A percentile compares a stretch with the other conserved stretches of the same genome.
phyloP scores from a whole-genome alignment of 2,329 filamentous ascomycete species.

The Fusarium zealandicum region DNA sequence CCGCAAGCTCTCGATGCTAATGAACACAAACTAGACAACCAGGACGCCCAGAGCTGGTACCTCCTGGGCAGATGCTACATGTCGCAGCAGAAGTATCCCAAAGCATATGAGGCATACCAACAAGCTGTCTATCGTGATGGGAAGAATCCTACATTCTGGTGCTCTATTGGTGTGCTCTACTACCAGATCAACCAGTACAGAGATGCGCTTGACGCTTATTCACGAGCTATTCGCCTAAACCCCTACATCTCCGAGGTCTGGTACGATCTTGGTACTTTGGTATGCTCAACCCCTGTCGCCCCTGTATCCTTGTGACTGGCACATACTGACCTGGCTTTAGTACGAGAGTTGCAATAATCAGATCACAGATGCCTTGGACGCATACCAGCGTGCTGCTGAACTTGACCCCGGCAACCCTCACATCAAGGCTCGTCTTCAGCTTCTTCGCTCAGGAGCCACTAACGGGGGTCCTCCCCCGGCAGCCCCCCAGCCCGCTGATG shows the following conservation, averaged over 20 bases:
- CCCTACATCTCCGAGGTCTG: conserved; percentile 99
- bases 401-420: conserved; percentile 92
- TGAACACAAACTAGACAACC: conserved; percentile 71
- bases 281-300: conserved; percentile 56
- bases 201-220: conserved; percentile 96
- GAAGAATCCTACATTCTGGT: conserved; percentile 98
- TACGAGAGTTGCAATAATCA: conserved; percentile 99
- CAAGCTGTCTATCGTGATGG: conserved; percentile 98
- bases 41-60: conserved; percentile 98
- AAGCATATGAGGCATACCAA: conserved; percentile 97
- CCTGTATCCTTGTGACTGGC: not conserved
- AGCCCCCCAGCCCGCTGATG: conserved; percentile 91
- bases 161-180: conserved; percentile 97
- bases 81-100: conserved; percentile 98
- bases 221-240: conserved; percentile 92
- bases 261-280: conserved; percentile 96
- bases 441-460: conserved; percentile 82
- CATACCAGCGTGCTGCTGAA: conserved; percentile 92
- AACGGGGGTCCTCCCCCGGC: conserved; percentile 75
- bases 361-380: conserved; percentile 93
- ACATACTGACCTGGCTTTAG: conserved; percentile 55
- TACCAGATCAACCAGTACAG: conserved; percentile 99
- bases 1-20: conserved; percentile 1
- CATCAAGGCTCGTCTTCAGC: conserved; percentile 91
- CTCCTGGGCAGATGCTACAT: conserved; percentile 97